A percentile compares a stretch with the other conserved stretches of the same genome.
These are phyloP conservation scores for Apiotrichum laibachii DNA, from an alignment of 1,284 basidiomycete species.

Conservation along the genomic window DNA sequence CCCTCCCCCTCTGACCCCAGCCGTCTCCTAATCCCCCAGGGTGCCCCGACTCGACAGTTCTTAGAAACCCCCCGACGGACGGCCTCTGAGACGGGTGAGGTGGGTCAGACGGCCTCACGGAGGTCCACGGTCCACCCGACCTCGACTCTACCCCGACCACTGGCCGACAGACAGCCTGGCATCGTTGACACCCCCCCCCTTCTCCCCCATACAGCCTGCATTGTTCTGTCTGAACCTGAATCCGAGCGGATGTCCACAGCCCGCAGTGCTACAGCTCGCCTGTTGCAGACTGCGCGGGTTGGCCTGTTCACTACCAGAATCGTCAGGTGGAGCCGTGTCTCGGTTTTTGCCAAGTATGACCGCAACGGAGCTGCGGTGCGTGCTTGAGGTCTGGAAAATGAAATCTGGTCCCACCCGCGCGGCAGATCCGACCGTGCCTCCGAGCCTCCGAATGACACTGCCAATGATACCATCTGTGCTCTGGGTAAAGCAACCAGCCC, in stretches of 20 bases:
- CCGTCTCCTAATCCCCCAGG: neutral
- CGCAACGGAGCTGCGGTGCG: neutral
- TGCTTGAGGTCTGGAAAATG: neutral
- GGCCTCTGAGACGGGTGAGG: neutral
- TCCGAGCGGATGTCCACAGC: neutral
- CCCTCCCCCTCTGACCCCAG: neutral
- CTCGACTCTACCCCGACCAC: conserved; percentile 1
- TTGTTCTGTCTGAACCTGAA: neutral
- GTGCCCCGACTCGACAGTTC: neutral
- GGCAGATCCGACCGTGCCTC: conserved; percentile 2
- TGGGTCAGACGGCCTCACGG: conserved; percentile 5
- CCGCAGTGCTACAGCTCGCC: neutral
- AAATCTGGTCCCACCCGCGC: neutral
- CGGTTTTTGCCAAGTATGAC: neutral
- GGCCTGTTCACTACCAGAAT: neutral
- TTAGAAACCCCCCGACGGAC: conserved; percentile 1
- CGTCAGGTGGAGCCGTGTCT: neutral
- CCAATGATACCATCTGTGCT: neutral
- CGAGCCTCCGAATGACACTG: neutral
- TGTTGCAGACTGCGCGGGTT: neutral
- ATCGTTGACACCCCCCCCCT: neutral
- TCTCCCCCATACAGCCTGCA: neutral
- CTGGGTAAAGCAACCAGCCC: neutral
- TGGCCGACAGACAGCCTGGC: neutral
- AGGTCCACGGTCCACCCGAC: conserved; percentile 8